A percentile compares a stretch with the other conserved stretches of the same genome.
These are phyloP conservation scores for Solanum piurae DNA, from an alignment of 257 asterid genomes.

Conservation along the genomic window DNA sequence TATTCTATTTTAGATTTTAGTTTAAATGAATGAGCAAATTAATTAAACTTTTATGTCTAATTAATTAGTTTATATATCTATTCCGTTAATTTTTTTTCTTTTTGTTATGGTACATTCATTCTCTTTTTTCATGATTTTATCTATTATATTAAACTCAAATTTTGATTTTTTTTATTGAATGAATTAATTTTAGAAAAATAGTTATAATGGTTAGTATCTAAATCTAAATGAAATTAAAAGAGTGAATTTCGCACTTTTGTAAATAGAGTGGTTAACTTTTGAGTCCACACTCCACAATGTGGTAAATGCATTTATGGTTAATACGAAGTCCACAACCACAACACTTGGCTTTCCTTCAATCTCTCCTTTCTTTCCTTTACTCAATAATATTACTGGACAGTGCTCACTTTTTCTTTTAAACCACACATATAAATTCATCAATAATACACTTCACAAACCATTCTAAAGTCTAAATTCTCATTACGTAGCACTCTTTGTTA, in stretches of 20 bases:
- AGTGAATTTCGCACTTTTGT: background rate
- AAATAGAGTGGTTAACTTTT: background rate
- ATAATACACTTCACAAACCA: background rate
- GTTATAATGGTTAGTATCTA: background rate
- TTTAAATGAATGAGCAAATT: background rate
- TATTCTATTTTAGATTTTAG: no score
- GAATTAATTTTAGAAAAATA: background rate
- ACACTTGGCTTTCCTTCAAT: background rate
- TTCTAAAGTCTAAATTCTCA: background rate
- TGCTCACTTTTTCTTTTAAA: background rate
- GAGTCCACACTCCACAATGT: slow-evolving; percentile 8
- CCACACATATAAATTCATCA: background rate
- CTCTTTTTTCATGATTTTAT: background rate
- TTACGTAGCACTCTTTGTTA: background rate
- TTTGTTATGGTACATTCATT: background rate
- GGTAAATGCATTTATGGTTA: background rate
- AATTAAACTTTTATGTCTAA: background rate
- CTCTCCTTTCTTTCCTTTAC: background rate
- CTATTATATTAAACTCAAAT: background rate
- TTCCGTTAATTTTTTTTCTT: background rate
- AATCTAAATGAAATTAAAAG: background rate
- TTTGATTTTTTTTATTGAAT: background rate
- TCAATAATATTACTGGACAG: background rate
- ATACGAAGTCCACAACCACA: background rate
- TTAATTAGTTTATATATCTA: background rate